Conservation (phyloP, 2,329 filamentous ascomycete species). For the Ramichloridium luteum region DNA sequence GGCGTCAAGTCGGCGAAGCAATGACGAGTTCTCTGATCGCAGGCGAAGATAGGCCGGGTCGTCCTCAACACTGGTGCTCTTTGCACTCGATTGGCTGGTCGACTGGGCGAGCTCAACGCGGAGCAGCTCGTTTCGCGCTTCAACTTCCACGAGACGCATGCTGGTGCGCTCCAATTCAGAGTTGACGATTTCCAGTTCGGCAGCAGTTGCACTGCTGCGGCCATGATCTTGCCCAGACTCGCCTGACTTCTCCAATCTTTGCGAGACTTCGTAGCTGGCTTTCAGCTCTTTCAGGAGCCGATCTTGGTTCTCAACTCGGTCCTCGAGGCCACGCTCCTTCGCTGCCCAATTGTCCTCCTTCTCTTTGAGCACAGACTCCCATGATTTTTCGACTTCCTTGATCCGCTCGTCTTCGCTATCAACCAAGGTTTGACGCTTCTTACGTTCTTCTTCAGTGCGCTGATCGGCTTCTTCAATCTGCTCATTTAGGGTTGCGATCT, state of each 20-base stretch:
- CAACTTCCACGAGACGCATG: conserved; percentile 73
- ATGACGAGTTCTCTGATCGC: conserved; percentile 82
- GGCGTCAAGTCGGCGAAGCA: conserved; percentile 78
- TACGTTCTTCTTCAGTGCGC: conserved; percentile 65
- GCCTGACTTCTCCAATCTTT: conserved; percentile 66
- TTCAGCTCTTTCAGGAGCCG: conserved; percentile 86
- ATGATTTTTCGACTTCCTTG: conserved; percentile 81
- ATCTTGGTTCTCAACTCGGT: conserved; percentile 91
- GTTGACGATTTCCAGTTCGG: conserved; percentile 86
- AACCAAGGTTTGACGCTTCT: conserved; percentile 61
- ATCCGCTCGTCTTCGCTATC: conserved; percentile 64
- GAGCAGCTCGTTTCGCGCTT: conserved; percentile 87
- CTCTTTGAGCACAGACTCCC: conserved; percentile 80
- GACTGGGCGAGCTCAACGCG: conserved; percentile 81
- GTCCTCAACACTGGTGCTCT: conserved; percentile 59
- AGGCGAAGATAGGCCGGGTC: conserved; percentile 81
- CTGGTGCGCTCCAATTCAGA: conserved; percentile 86
- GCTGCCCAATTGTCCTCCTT: conserved; percentile 94
- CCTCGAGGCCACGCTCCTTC: conserved; percentile 80
- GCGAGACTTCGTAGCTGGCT: conserved; percentile 91
- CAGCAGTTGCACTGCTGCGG: conserved; percentile 60
- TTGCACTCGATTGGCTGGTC: conserved; percentile 57
- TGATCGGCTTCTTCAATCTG: conserved; percentile 76
- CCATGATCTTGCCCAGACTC: conserved; percentile 43
- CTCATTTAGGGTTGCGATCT: conserved; percentile 58